A percentile compares a stretch with the other conserved stretches of the same genome.
Conservation (phyloP, 768 basidiomycete genomes). For the Hygrophorus russula region DNA sequence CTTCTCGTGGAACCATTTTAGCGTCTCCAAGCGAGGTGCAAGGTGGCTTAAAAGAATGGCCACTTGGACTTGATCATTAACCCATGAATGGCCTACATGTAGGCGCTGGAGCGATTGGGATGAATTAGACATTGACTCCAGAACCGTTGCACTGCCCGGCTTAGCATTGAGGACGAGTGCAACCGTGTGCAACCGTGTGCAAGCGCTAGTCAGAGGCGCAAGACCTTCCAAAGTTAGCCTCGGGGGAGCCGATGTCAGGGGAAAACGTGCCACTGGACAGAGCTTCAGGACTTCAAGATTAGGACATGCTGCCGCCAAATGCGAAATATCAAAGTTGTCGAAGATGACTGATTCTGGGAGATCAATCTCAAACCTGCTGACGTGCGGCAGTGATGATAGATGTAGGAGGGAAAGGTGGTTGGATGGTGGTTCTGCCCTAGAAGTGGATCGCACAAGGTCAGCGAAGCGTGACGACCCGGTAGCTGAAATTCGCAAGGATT, state of each 20-base stretch:
- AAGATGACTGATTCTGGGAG: slow-evolving; percentile 69
- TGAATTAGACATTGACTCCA: slow-evolving; percentile 35
- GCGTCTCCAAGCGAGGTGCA: slow-evolving; percentile 53
- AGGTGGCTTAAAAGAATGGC: slow-evolving; percentile 70
- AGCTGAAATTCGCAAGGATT: slow-evolving; percentile 50
- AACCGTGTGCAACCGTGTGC: slow-evolving; percentile 53
- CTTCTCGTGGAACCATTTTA: slow-evolving; percentile 74
- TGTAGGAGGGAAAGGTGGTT: slow-evolving; percentile 52
- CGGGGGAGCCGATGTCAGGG: slow-evolving; percentile 37
- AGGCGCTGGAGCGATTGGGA: slow-evolving; percentile 60
- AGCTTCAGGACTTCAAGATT: slow-evolving; percentile 58
- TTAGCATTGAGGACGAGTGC: slow-evolving; percentile 54
- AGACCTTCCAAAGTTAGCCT: slow-evolving; percentile 55
- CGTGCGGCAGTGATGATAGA: slow-evolving; percentile 38
- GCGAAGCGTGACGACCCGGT: slow-evolving; percentile 68
- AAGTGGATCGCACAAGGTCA: slow-evolving; percentile 70
- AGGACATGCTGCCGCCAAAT: slow-evolving; percentile 51
- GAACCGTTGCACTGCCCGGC: slow-evolving; percentile 30
- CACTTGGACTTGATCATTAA: slow-evolving; percentile 55
- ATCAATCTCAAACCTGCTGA: slow-evolving; percentile 63
- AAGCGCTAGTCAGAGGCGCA: slow-evolving; percentile 43
- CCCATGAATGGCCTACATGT: slow-evolving; percentile 68
- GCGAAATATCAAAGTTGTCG: slow-evolving; percentile 45
- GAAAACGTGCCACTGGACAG: slow-evolving; percentile 60
- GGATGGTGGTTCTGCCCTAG: slow-evolving; percentile 50